phyloP scores from a whole-genome alignment of 2,329 filamentous ascomycete species.

The Penicillium freii region DNA sequence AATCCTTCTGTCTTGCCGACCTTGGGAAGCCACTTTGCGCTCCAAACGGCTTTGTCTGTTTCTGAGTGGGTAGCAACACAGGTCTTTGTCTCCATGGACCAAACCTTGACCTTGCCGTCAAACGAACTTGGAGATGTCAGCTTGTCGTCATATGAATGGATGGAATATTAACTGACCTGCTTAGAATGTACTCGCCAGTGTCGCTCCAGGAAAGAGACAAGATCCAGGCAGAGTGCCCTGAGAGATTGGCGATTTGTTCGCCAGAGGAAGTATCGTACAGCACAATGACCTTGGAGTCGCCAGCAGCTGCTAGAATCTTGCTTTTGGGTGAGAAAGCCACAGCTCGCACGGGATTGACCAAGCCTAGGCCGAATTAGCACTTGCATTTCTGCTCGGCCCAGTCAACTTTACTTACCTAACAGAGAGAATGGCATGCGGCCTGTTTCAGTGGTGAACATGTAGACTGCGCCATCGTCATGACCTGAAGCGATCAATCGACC shows the following conservation, averaged over 20 bases:
- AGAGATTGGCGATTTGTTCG: conserved; percentile 84
- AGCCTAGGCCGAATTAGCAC: conserved; percentile 53
- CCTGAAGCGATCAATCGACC: conserved; percentile 86
- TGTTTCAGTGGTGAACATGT: conserved; percentile 92
- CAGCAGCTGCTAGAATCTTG: conserved; percentile 81
- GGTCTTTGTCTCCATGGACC: conserved; percentile 77
- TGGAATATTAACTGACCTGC: conserved; percentile 55
- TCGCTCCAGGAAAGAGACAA: conserved; percentile 89
- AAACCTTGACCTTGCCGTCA: conserved; percentile 93
- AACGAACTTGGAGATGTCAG: conserved; percentile 58
- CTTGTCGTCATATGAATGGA: background rate
- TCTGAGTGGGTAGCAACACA: conserved; percentile 95
- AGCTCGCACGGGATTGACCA: conserved; percentile 80
- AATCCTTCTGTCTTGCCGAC: conserved; percentile 64
- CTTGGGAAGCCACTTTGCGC: conserved; percentile 79
- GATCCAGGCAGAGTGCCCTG: conserved; percentile 81
- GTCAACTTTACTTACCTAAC: conserved; percentile 56
- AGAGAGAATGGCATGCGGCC: conserved; percentile 82
- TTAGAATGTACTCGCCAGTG: conserved; percentile 86
- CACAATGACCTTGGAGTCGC: conserved; percentile 83
- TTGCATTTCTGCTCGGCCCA: background rate
- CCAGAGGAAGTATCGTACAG: conserved; percentile 91
- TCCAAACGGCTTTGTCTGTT: conserved; percentile 80
- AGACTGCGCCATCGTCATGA: conserved; percentile 87
- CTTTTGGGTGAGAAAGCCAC: conserved; percentile 85